These are phyloP conservation scores for Pythium dissimile DNA, from an alignment of 352 stramenopile species.

Conservation along the genomic window DNA sequence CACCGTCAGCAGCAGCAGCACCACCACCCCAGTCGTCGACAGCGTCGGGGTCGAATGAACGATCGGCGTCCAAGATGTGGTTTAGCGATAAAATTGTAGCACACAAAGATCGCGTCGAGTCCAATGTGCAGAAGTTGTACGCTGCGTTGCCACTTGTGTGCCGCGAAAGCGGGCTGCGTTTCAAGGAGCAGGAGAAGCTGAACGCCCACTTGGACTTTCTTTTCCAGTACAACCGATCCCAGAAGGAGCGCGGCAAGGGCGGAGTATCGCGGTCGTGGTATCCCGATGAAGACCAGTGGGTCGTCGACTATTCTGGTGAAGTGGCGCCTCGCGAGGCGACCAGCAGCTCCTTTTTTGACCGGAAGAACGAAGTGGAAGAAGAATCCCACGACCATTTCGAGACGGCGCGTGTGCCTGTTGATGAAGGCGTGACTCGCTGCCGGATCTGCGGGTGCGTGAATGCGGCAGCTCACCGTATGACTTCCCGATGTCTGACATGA, in stretches of 20 bases:
- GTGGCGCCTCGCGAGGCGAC: constrained; percentile 61
- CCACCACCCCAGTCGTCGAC: constrained; percentile 11
- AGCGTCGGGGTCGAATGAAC: constrained; percentile 17
- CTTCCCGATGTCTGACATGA: no score
- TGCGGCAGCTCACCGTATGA: no score
- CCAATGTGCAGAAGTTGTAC: constrained; percentile 85
- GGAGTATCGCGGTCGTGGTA: constrained; percentile 83
- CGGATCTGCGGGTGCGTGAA: constrained; percentile 70
- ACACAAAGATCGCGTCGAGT: constrained; percentile 83
- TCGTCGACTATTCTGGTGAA: constrained; percentile 63
- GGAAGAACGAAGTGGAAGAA: constrained; percentile 50
- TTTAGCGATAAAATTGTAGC: constrained; percentile 80
- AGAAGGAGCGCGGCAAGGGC: constrained; percentile 79
- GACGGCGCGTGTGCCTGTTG: constrained; percentile 67
- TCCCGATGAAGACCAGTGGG: constrained; percentile 77
- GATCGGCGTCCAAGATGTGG: constrained; percentile 66
- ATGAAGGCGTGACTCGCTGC: constrained; percentile 76
- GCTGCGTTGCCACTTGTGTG: constrained; percentile 77
- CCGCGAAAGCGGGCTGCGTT: constrained; percentile 74
- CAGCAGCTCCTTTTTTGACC: constrained; percentile 77
- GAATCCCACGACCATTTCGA: constrained; percentile 57
- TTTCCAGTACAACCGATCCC: constrained; percentile 81
- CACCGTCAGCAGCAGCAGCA: no score
- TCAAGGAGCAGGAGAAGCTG: constrained; percentile 72
- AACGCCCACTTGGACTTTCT: constrained; percentile 83